Evolutionary conservation across 1,139 yeast species (phyloP).

Genomic region (Hemisphaericaspora subhashii): DNA sequence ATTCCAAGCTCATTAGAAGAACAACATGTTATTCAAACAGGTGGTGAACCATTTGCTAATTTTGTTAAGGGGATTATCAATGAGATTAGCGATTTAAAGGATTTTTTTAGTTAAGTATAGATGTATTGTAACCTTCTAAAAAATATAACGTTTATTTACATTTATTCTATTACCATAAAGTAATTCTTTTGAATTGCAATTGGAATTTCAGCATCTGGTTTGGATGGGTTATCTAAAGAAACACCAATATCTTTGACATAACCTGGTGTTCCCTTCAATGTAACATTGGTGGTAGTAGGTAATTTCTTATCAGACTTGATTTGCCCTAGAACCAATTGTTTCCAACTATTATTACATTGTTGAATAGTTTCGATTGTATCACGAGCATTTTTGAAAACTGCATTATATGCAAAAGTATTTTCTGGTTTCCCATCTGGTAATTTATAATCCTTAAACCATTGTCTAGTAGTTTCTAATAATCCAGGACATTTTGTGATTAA

Average conservation of each 20-base stretch:
- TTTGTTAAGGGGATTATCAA: constrained; percentile 52
- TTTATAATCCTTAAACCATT: constrained; percentile 91
- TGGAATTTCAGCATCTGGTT: constrained; percentile 32
- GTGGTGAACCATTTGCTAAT: constrained; percentile 38
- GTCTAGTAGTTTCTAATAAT: constrained; percentile 75
- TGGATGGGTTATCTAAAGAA: constrained; percentile 16
- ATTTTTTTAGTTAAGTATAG: constrained; percentile 28
- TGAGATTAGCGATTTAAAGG: constrained; percentile 58
- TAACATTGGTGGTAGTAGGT: constrained; percentile 53
- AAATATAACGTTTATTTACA: background rate
- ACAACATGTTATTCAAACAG: constrained; percentile 48
- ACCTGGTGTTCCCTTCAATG: constrained; percentile 55
- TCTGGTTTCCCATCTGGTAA: constrained; percentile 89
- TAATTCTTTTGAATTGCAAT: constrained; percentile 18
- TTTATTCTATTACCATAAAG: constrained; percentile 11
- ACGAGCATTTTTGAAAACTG: constrained; percentile 70
- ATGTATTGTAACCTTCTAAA: too few species aligned
- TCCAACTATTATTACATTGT: constrained; percentile 77
- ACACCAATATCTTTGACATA: constrained; percentile 8
- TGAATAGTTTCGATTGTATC: constrained; percentile 72
- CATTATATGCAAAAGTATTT: constrained; percentile 83
- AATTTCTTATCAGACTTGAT: constrained; percentile 51
- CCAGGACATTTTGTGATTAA: constrained; percentile 79
- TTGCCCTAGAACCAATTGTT: constrained; percentile 54
- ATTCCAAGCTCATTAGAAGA: constrained; percentile 66